Evolutionary conservation across 2,329 filamentous ascomycete genomes (phyloP), one percentile per base, ranked within the genome.

Genomic region (Botryotinia globosa): DNA sequence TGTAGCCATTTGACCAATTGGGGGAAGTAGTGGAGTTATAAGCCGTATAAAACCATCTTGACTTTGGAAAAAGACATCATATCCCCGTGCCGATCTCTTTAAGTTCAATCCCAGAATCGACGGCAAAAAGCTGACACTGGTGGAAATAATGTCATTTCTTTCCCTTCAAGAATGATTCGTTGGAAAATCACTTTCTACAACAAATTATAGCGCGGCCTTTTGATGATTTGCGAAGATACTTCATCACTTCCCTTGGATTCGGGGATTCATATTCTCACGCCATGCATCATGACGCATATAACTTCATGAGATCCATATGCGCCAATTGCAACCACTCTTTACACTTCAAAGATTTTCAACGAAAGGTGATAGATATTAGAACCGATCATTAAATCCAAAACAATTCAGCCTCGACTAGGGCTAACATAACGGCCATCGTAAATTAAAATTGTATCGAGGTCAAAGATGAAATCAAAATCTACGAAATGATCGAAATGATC

Each of bases 21-120:
- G 79, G 73, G 72, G 64, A 14, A 14, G 12, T 3, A 69, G 56
- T 72, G 74, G 73, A 20, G 14, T 76, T 32, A 59, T 72, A 6
- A 69, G 71, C 29, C n/a, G 76, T 5, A 72, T 75, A 4, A 78
- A 77, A 44, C 34, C 45, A 45, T 72, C 32, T 42, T 77, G 3
- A 69, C 63, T 32, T 42, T 76, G 25, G 69, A 75, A 42, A 80
- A 80, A 44, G 81, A 81, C 0, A 77, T 83, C 5, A 81, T 84
- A 39, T 80, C 81, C 12, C 51, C 29, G n/a, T 42, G 12, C 61
- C 14, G 51, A 29, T 51, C 48, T 73, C 14, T 34, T 51, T 3
- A 39, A 58, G 16, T 9, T 48, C 7, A 72, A 72, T n/a, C 59
- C 56, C 5, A 72, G 44, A 5, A 51, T 74, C 10, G 7, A 68